Conservation (phyloP, 2,329 filamentous ascomycete species). For the Plenodomus lindquistii region DNA sequence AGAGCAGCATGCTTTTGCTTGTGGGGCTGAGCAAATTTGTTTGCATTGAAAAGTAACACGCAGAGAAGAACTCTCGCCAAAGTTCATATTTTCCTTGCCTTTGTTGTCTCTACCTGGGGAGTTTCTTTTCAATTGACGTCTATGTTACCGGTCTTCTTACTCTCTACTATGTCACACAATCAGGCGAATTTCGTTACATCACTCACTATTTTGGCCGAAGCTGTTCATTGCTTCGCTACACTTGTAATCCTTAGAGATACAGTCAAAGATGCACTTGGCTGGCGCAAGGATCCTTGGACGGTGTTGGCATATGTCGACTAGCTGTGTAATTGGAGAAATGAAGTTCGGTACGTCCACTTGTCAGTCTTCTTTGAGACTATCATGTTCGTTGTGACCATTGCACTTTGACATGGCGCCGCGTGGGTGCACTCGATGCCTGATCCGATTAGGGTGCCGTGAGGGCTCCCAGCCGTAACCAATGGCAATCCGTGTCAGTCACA, state of each 20-base stretch:
- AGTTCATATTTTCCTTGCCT: constrained; percentile 33
- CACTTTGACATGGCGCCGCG: background rate
- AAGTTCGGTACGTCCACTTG: constrained; percentile 13
- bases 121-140: constrained; percentile 23
- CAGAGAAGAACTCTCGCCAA: constrained; percentile 22
- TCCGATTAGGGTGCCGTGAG: background rate
- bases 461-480: background rate
- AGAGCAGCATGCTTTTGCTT: constrained; percentile 31
- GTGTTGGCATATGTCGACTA: constrained; percentile 24
- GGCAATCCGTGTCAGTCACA: background rate
- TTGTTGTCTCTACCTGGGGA: constrained; percentile 31
- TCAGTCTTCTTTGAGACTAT: background rate
- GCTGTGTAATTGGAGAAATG: constrained; percentile 37
- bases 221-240: constrained; percentile 5
- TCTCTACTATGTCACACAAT: constrained; percentile 24
- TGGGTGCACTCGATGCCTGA: background rate
- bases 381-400: background rate
- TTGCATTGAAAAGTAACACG: constrained; percentile 25
- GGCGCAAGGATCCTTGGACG: constrained; percentile 32
- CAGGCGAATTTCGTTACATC: constrained; percentile 24
- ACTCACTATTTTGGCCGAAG: constrained; percentile 27
- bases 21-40: constrained; percentile 23
- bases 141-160: constrained; percentile 9
- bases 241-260: constrained; percentile 18
- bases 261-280: constrained; percentile 30